Conservation (phyloP, 73 alveolate genomes). For the Paramecium sexaurelia region DNA sequence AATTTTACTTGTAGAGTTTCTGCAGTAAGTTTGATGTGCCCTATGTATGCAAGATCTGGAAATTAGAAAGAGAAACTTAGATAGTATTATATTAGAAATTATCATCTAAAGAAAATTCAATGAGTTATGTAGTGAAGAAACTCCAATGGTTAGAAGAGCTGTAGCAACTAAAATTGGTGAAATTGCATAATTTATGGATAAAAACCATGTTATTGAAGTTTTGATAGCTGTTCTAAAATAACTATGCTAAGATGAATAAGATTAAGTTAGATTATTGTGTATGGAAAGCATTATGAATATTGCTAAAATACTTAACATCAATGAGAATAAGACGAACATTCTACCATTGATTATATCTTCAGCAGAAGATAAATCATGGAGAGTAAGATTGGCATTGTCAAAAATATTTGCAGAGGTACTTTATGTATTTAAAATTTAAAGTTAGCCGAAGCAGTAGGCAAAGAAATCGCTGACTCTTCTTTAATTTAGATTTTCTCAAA, state of each 20-base stretch:
- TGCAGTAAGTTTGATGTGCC: constrained; percentile 91
- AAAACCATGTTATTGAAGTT: constrained; percentile 87
- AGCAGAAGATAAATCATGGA: constrained; percentile 98
- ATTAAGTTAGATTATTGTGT: constrained; percentile 93
- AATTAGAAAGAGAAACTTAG: constrained; percentile 93
- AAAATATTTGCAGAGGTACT: constrained; percentile 90
- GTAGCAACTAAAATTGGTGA: constrained; percentile 95
- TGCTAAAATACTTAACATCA: constrained; percentile 88
- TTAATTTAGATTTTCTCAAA: constrained; percentile 89
- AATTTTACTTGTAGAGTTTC: constrained; percentile 97
- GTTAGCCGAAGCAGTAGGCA: constrained; percentile 95
- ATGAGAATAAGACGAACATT: constrained; percentile 89
- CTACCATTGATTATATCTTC: constrained; percentile 90
- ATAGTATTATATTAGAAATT: constrained; percentile 28
- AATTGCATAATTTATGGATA: constrained; percentile 90
- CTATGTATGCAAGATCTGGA: constrained; percentile 92
- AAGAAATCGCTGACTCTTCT: constrained; percentile 88
- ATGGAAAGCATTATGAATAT: constrained; percentile 90
- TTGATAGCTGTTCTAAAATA: constrained; percentile 89
- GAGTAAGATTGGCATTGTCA: constrained; percentile 95
- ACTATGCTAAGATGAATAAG: constrained; percentile 94
- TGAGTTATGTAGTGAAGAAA: constrained; percentile 96
- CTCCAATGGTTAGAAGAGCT: constrained; percentile 98
- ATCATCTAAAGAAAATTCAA: constrained; percentile 74
- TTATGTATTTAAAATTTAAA: background rate